Base-by-base conservation (phyloP, 2,329 filamentous ascomycete genomes). In the Cephalotrichum gorgonifer region DNA sequence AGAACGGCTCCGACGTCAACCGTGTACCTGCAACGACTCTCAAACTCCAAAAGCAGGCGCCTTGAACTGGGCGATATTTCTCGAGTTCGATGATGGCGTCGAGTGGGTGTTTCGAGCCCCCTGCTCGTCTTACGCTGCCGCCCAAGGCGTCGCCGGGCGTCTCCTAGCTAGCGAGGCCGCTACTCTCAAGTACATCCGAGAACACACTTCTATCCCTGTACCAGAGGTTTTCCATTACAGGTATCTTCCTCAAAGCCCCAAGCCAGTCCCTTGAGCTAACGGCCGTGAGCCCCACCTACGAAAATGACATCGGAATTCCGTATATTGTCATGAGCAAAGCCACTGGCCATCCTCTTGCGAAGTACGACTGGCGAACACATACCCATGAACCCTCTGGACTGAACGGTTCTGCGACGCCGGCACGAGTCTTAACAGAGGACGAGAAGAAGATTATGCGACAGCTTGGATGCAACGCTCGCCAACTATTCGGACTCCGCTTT, bases 261-360 rank as follows among this genome's bases (percentile, higher is more conserved):
- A 51, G 20, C 14, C 28, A 33, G 27, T 53, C 25, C 43, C 46
- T 35, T 51, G 41, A 45, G 46, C 48, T 53, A 47, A 53, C 26
- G 26, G 38, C 28, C 39, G 15, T 31, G 1, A 51, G 52, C 38
- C 15, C 43, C 7, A 43, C 47, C 17, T 44, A 46, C 44, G 48
- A 60, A 26, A 63, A 62, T 54, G 55, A 58, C 6, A 56, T 62
- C 23, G 58, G 58, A 2, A 49, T 63, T 30, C 62, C 62, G 17
- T 64, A 57, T 46, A 64, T 65, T 31, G 49, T 64, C 17, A 62
- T 63, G 57, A 62, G 57, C 53, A 56, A 62, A 54, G 62, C 62
- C 27, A 44, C 54, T 44, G 61, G 61, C 8, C 48, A 45, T 50
- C 57, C 57, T 30, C 53, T 64, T 38, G 46, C 52, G 20, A 12